Evolutionary conservation across 2,329 filamentous ascomycete genomes (phyloP), one percentile per base, ranked within the genome.

Genomic region (Dactylellina sp.): DNA sequence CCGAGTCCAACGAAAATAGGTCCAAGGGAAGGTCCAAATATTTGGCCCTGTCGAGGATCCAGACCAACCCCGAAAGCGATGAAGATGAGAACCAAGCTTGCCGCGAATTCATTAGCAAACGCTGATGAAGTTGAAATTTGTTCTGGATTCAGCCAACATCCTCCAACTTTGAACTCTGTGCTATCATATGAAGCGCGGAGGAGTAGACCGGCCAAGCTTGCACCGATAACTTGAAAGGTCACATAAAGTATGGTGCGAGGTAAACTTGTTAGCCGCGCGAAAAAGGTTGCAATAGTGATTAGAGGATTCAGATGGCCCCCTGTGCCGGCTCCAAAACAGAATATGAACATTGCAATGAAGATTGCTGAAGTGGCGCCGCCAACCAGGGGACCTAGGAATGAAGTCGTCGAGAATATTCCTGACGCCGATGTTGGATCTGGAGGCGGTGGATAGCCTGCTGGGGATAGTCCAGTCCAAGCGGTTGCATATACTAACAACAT

Each of bases 241-340:
- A 86, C 71, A 64, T 86, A 86, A 7, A 86, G 66, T 0, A 85
- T 77, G 14, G 82, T 81, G 61, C 85, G 81, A 0, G 85, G 82
- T 11, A 86, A 80, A 0, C 84, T 83, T 18, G 83, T 83, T 11
- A 86, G 79, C 0, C 84, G 82, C 0, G 83, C 82, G 22, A 85
- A 83, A 70, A 87, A 83, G 1, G 85, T 85, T 1, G 83, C 81
- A 50, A 86, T 82, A 0, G 85, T 86, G 71, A 87, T 85, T 32
- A 83, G 79, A 1, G 85, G 85, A 75, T 85, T 87, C 63, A 87
- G 78, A 76, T 87, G 85, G 0, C 83, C 85, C 40, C 85, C 84
- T 1, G 83, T 84, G 0, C 83, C 82, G 0, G 84, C 82, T 2
- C 81, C 83, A 12, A 83, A 83, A 7, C 82, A 82, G 75, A 83